Conservation (phyloP, 1,284 basidiomycete species). For the Bondarzewia mesenterica region DNA sequence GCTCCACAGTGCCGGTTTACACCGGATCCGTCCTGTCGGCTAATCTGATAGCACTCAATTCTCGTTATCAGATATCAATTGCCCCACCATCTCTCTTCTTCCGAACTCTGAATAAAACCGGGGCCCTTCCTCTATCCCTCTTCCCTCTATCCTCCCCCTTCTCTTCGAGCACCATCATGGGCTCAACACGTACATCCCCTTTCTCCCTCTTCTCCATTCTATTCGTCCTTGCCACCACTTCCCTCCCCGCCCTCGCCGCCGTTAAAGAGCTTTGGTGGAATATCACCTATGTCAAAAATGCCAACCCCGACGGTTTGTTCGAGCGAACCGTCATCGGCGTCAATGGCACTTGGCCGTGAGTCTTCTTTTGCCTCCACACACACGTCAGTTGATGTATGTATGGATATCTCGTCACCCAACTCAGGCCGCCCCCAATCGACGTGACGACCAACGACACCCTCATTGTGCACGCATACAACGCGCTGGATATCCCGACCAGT, state of each 20-base stretch:
- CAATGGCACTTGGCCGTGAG: conserved; percentile 89
- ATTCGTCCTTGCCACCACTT: conserved; percentile 19
- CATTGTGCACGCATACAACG: conserved; percentile 70
- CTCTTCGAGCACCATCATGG: background rate
- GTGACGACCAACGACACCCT: conserved; percentile 69
- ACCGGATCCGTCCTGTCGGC: conserved; percentile 1
- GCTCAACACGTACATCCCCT: background rate
- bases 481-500: conserved; percentile 51
- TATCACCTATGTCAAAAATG: conserved; percentile 63
- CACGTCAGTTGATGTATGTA: too few relatives aligned
- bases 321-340: conserved; percentile 77
- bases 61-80: conserved; percentile 14
- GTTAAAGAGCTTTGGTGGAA: conserved; percentile 76
- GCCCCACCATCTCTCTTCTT: background rate
- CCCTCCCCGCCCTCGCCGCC: conserved; percentile 38
- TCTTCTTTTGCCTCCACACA: conserved; percentile 8
- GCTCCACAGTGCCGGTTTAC: background rate
- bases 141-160: background rate
- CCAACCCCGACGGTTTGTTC: conserved; percentile 70
- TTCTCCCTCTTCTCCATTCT: background rate
- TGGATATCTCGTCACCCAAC: background rate
- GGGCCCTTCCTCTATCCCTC: background rate
- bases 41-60: conserved; percentile 9
- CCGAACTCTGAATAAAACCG: background rate
- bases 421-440: conserved; percentile 72